Evolutionary conservation across 148 eudicot genomes (phyloP), one percentile per base, ranked within the genome.

Genomic region (Chenopodium quinoa): DNA sequence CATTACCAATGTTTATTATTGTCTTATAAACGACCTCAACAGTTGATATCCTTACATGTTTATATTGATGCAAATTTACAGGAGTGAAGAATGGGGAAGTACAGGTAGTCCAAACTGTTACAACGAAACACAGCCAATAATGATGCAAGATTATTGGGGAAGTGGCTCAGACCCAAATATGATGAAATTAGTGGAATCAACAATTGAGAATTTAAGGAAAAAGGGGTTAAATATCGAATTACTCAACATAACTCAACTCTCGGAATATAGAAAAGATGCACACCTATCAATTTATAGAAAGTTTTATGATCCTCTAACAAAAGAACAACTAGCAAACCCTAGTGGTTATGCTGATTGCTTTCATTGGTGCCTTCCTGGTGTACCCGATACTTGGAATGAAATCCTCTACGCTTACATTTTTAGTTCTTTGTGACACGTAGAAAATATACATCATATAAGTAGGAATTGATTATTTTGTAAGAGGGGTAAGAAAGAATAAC

Each of bases 41-140:
- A 52, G 1, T 52, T 52, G 56, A 3, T 52, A 52, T 40, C 44
- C 8, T 40, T 40, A 40, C 44, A 5, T 40, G 44, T 37, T 37
- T 40, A 6, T 40, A 5, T 40, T 9, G 52, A 48, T 48, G 12
- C 3, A 9, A 48, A 23, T 76, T 8, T 58, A 37, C 84, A 94
- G 97, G 90, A 90, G 91, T 32, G 91, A 88, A 82, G 98, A 94
- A 77, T 94, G 98, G 98, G 98, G 97, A 29, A 89, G 56, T 29
- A 56, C 82, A n/a, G 19, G 7, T 0, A 90, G 87, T 1, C 75
- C 64, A 68, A 94, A 90, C 63, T 94, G 98, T 68, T 91, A 91
- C 86, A 89, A 82, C 31, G 98, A 94, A 84, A 92, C 95, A 29
- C 80, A 88, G n/a, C 83, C 86, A 44, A 93, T 94, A 74, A 60